phyloP scores from a whole-genome alignment of 1,284 basidiomycete genomes.

The Mycena sp. region DNA sequence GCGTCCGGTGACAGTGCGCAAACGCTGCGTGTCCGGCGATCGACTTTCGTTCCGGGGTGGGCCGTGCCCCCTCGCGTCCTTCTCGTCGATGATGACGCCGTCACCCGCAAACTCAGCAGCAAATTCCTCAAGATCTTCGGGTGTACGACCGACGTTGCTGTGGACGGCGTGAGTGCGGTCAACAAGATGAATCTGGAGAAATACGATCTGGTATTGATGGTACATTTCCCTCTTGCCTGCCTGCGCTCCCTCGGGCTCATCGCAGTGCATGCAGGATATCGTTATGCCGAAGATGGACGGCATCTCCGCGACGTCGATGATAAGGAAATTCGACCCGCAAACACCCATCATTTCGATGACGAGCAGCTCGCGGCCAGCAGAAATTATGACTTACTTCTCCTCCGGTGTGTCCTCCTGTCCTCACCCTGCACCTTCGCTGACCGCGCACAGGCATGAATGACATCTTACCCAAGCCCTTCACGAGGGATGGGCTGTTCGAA shows the following conservation, averaged over 20 bases:
- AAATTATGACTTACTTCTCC: slow-evolving; percentile 91
- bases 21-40: slow-evolving; percentile 74
- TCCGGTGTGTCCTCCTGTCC: slow-evolving; percentile 56
- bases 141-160: slow-evolving; percentile 93
- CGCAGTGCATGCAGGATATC: slow-evolving; percentile 73
- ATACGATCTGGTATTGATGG: slow-evolving; percentile 96
- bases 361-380: slow-evolving; percentile 88
- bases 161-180: slow-evolving; percentile 93
- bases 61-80: slow-evolving; percentile 88
- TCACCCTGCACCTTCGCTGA: slow-evolving; percentile 12
- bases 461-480: slow-evolving; percentile 95
- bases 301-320: slow-evolving; percentile 90
- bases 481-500: slow-evolving; percentile 88
- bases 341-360: slow-evolving; percentile 64
- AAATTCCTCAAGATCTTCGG: slow-evolving; percentile 97
- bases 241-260: slow-evolving; percentile 6
- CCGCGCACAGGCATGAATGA: slow-evolving; percentile 87
- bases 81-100: slow-evolving; percentile 95
- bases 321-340: slow-evolving; percentile 92
- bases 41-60: slow-evolving; percentile 90
- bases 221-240: slow-evolving; percentile 46
- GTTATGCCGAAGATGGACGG: slow-evolving; percentile 95
- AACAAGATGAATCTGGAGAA: slow-evolving; percentile 96
- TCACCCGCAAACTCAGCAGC: slow-evolving; percentile 88
- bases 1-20: slow-evolving; percentile 33